These are phyloP conservation scores for Penicillium brevicompactum DNA, from an alignment of 2,329 filamentous ascomycete species.

Conservation along the genomic window DNA sequence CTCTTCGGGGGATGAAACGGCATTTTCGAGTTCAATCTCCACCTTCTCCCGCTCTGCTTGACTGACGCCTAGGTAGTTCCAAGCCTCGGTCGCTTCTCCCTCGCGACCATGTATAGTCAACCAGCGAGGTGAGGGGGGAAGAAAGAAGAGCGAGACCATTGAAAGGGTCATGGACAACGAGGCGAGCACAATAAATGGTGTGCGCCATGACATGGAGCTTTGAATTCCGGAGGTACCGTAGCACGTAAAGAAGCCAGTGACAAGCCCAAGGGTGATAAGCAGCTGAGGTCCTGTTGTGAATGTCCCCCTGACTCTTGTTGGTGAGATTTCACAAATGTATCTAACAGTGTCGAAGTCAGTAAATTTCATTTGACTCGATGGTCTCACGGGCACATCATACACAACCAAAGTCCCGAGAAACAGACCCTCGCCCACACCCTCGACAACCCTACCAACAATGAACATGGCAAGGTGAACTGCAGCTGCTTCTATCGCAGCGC, in stretches of 20 bases:
- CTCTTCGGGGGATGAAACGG: neutral
- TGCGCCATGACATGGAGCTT: conserved; percentile 56
- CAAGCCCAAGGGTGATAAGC: conserved; percentile 53
- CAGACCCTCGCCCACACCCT: conserved; percentile 61
- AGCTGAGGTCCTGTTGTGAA: conserved; percentile 58
- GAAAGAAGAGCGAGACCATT: conserved; percentile 38
- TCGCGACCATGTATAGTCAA: conserved; percentile 50
- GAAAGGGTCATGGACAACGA: conserved; percentile 45
- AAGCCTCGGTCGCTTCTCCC: conserved; percentile 47
- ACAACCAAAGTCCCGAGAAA: conserved; percentile 59
- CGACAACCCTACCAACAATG: conserved; percentile 56
- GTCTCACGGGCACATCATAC: neutral
- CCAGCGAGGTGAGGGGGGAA: conserved; percentile 62
- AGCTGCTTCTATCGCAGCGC: conserved; percentile 55
- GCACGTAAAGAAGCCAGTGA: conserved; percentile 61
- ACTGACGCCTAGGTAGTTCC: conserved; percentile 49
- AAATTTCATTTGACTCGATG: neutral
- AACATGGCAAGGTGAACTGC: conserved; percentile 55
- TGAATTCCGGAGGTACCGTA: conserved; percentile 55
- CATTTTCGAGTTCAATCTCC: conserved; percentile 35
- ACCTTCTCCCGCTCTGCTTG: conserved; percentile 52
- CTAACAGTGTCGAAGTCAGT: neutral
- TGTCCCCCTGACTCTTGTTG: conserved; percentile 51
- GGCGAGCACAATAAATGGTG: conserved; percentile 56
- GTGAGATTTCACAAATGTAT: conserved; percentile 64